These are phyloP conservation scores for Pythium scleroteichum DNA, from an alignment of 352 stramenopile species.

Conservation along the genomic window DNA sequence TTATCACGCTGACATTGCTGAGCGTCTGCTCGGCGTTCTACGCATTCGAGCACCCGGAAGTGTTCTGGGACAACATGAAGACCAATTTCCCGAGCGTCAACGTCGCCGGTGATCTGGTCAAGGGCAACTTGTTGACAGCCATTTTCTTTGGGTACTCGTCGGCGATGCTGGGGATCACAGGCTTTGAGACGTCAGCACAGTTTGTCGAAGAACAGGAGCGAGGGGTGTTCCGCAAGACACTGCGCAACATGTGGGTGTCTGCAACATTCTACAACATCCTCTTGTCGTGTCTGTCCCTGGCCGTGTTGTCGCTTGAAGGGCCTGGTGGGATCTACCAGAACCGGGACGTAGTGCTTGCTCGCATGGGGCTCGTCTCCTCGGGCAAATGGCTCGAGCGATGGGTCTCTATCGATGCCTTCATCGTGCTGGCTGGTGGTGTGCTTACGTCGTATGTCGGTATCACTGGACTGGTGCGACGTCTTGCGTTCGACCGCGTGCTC, in stretches of 20 bases:
- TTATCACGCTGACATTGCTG: slow-evolving; percentile 58
- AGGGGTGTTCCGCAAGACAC: slow-evolving; percentile 63
- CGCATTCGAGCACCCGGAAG: slow-evolving; percentile 40
- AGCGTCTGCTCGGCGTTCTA: slow-evolving; percentile 43
- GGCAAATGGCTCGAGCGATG: slow-evolving; percentile 46
- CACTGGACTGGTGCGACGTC: slow-evolving; percentile 58
- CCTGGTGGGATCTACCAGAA: slow-evolving; percentile 46
- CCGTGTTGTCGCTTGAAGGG: slow-evolving; percentile 54
- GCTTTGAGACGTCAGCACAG: slow-evolving; percentile 83
- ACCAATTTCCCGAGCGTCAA: slow-evolving; percentile 51
- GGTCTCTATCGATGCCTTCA: slow-evolving; percentile 73
- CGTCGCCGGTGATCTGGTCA: slow-evolving; percentile 35
- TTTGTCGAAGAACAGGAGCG: slow-evolving; percentile 82
- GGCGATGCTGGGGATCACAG: slow-evolving; percentile 83
- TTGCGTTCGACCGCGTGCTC: slow-evolving; percentile 60
- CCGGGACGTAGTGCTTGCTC: slow-evolving; percentile 55
- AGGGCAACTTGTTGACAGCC: slow-evolving; percentile 35
- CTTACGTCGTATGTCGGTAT: slow-evolving; percentile 85
- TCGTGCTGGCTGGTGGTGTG: slow-evolving; percentile 73
- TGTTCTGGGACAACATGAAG: slow-evolving; percentile 60
- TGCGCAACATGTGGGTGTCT: slow-evolving; percentile 73
- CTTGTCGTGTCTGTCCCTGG: slow-evolving; percentile 62
- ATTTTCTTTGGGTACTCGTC: slow-evolving; percentile 64
- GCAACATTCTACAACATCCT: slow-evolving; percentile 79
- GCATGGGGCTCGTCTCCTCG: slow-evolving; percentile 45